Percentiles rank a stretch among this genome's conserved stretches.
Conservation (phyloP, 805 yeast genomes). For the Scheffersomyces spartinae region DNA sequence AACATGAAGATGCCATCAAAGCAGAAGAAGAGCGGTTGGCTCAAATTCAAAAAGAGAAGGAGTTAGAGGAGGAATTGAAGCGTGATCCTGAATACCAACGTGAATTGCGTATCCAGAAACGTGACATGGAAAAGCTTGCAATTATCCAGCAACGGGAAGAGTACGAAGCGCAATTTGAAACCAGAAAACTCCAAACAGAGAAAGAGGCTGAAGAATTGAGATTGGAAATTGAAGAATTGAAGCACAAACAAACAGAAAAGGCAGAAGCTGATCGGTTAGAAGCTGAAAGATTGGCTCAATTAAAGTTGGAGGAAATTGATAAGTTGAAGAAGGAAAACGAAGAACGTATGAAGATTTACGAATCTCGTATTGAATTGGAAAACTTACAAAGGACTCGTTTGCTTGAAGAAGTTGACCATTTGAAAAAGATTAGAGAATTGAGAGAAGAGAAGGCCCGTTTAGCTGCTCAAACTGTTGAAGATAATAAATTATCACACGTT, state of each 20-base stretch:
- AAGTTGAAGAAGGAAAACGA: slow-evolving; percentile 22
- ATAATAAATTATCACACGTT: slow-evolving; percentile 13
- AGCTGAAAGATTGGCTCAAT: slow-evolving; percentile 19
- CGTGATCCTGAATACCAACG: slow-evolving; percentile 16
- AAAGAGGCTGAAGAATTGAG: slow-evolving; percentile 18
- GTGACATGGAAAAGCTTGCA: slow-evolving; percentile 16
- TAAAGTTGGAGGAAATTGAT: slow-evolving; percentile 20
- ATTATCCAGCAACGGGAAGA: slow-evolving; percentile 15
- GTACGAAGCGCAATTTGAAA: slow-evolving; percentile 12
- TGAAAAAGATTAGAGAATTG: slow-evolving; percentile 26
- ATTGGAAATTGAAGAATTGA: slow-evolving; percentile 20
- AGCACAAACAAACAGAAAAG: slow-evolving; percentile 9
- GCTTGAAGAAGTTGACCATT: slow-evolving; percentile 26
- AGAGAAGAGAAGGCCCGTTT: slow-evolving; percentile 26
- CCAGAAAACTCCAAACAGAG: slow-evolving; percentile 14
- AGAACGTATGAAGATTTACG: slow-evolving; percentile 17
- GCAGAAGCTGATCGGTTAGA: slow-evolving; percentile 15
- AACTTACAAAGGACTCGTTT: slow-evolving; percentile 26
- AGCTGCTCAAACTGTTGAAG: slow-evolving; percentile 11
- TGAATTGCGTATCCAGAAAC: slow-evolving; percentile 11
- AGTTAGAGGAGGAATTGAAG: slow-evolving; percentile 10
- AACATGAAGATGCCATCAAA: slow-evolving; percentile 5
- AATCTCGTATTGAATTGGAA: slow-evolving; percentile 20
- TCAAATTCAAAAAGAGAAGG: slow-evolving; percentile 11
- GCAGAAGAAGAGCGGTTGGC: slow-evolving; percentile 6